These are phyloP conservation scores for Suhomyces ambrosiae DNA, from an alignment of 1,139 yeast genomes.

Conservation along the genomic window DNA sequence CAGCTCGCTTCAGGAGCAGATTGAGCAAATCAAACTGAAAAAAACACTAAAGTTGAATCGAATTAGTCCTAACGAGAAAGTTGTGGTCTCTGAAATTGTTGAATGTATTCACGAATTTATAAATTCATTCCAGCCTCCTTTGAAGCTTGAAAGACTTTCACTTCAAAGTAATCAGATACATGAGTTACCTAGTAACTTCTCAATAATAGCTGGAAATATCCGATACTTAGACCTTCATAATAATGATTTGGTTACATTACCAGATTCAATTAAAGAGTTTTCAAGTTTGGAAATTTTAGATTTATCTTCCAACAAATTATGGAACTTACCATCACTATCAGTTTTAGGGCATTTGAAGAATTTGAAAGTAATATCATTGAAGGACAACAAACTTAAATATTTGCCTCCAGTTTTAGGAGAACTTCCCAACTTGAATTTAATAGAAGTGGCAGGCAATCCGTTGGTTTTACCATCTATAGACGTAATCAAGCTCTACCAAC, in stretches of 20 bases:
- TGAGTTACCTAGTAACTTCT: slow-evolving; percentile 52
- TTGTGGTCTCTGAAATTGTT: slow-evolving; percentile 16
- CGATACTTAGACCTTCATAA: slow-evolving; percentile 68
- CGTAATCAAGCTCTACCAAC: slow-evolving; percentile 35
- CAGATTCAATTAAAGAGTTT: slow-evolving; percentile 45
- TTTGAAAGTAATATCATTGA: slow-evolving; percentile 62
- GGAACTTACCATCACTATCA: slow-evolving; percentile 37
- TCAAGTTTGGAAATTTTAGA: slow-evolving; percentile 65
- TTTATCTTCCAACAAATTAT: slow-evolving; percentile 58
- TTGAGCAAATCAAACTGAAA: slow-evolving; percentile 19
- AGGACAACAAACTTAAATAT: slow-evolving; percentile 59
- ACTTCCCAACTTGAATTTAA: slow-evolving; percentile 53
- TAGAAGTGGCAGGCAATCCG: slow-evolving; percentile 76
- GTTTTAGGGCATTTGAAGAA: slow-evolving; percentile 32
- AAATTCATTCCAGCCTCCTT: slow-evolving; percentile 26
- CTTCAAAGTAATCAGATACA: slow-evolving; percentile 53
- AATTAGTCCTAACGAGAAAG: slow-evolving; percentile 6
- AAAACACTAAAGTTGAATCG: slow-evolving; percentile 19
- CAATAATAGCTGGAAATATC: slow-evolving; percentile 44
- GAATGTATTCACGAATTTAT: slow-evolving; percentile 21
- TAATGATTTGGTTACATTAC: slow-evolving; percentile 57
- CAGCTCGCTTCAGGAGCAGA: slow-evolving; percentile 20
- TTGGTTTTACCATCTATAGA: slow-evolving; percentile 53
- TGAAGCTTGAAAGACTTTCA: slow-evolving; percentile 54
- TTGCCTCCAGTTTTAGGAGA: slow-evolving; percentile 60